A percentile compares a stretch with the other conserved stretches of the same genome.
Conservation (phyloP, 164 flowering plant species). For the Umbellularia californica region DNA sequence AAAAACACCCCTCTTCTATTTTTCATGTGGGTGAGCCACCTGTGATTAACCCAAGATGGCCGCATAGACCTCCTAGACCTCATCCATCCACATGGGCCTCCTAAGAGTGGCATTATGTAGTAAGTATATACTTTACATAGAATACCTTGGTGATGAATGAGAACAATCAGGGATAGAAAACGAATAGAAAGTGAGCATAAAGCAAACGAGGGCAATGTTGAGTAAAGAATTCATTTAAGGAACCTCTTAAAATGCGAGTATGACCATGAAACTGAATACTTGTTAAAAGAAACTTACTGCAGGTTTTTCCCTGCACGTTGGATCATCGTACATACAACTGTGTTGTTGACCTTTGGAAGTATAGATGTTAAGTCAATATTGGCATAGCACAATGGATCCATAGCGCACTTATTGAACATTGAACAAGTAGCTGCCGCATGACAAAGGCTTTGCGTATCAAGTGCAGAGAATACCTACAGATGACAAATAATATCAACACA, state of each 20-base stretch:
- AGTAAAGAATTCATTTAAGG: not conserved
- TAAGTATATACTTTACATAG: not conserved
- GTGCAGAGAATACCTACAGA: slow-evolving; percentile 79
- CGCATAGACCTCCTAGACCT: too few relatives aligned
- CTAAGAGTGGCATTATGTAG: too few relatives aligned
- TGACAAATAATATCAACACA: slow-evolving; percentile 5
- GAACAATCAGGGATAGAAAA: not conserved
- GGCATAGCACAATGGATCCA: slow-evolving; percentile 75
- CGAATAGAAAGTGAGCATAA: not conserved
- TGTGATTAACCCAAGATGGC: too few relatives aligned
- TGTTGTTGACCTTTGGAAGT: slow-evolving; percentile 73
- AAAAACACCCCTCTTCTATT: too few relatives aligned
- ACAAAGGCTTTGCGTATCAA: slow-evolving; percentile 81
- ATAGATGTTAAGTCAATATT: slow-evolving; percentile 68
- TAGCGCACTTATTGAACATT: slow-evolving; percentile 83
- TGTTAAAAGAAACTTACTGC: slow-evolving; percentile 40
- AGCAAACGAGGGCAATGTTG: not conserved
- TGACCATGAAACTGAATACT: too few relatives aligned
- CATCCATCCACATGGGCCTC: too few relatives aligned
- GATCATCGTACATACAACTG: slow-evolving; percentile 74
- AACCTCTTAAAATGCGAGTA: not conserved
- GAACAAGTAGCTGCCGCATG: slow-evolving; percentile 72
- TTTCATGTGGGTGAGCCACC: too few relatives aligned
- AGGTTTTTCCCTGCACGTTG: slow-evolving; percentile 78
- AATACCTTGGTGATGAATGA: not conserved